Conservation (phyloP, 768 basidiomycete genomes). For the Gyrodon lividus region DNA sequence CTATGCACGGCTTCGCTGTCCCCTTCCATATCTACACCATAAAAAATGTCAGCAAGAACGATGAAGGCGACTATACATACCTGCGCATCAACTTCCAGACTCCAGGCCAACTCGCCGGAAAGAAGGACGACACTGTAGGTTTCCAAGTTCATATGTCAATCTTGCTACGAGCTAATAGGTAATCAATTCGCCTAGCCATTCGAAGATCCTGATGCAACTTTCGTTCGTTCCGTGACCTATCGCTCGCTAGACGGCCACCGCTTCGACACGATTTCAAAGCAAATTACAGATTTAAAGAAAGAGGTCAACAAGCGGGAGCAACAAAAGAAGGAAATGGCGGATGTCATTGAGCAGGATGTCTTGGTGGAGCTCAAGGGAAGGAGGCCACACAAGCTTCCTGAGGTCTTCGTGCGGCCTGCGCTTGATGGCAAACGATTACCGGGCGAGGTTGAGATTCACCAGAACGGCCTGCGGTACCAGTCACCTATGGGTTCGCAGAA, state of each 20-base stretch:
- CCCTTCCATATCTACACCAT: constrained; percentile 99
- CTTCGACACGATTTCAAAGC: constrained; percentile 84
- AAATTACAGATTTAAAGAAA: constrained; percentile 94
- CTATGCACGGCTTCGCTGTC: constrained; percentile 92
- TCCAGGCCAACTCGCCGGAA: constrained; percentile 94
- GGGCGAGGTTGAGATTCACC: constrained; percentile 98
- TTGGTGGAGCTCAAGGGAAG: constrained; percentile 87
- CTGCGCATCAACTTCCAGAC: constrained; percentile 98
- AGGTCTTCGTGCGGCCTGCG: constrained; percentile 91
- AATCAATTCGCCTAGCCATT: constrained; percentile 61
- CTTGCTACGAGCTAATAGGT: constrained; percentile 5
- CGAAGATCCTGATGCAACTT: constrained; percentile 94
- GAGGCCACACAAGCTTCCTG: constrained; percentile 80
- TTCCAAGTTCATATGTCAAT: not conserved
- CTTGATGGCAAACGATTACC: constrained; percentile 93
- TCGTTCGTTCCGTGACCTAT: constrained; percentile 93
- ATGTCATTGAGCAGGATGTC: constrained; percentile 93
- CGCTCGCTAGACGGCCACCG: constrained; percentile 88
- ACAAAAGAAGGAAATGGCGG: constrained; percentile 97
- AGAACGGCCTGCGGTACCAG: constrained; percentile 93
- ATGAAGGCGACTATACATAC: constrained; percentile 93
- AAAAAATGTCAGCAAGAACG: constrained; percentile 96
- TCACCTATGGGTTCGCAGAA: constrained; percentile 85
- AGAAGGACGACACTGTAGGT: constrained; percentile 94
- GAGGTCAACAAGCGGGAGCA: constrained; percentile 96